phyloP scores from a whole-genome alignment of 2,329 filamentous ascomycete species.

The Hypoxylon sp. region DNA sequence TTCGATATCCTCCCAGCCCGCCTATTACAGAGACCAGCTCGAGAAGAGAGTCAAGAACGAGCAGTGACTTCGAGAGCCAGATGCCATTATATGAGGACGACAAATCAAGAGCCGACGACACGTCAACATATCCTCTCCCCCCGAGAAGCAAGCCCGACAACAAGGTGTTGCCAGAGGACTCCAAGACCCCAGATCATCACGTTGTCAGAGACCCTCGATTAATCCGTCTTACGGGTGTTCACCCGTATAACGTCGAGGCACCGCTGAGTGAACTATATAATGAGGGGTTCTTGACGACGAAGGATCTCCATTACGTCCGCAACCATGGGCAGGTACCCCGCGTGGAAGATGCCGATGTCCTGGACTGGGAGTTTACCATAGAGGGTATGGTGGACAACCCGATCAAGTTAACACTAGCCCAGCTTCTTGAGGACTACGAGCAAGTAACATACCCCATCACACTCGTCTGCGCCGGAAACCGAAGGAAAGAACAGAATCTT shows the following conservation, averaged over 20 bases:
- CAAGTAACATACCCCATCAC: slow-evolving; percentile 88
- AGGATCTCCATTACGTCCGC: slow-evolving; percentile 88
- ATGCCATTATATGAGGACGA: slow-evolving; percentile 25
- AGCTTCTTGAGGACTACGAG: slow-evolving; percentile 77
- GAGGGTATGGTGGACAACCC: slow-evolving; percentile 86
- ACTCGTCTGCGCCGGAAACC: slow-evolving; percentile 89
- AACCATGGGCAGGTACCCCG: slow-evolving; percentile 87
- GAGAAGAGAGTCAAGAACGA: slow-evolving; percentile 47
- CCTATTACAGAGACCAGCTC: slow-evolving; percentile 51
- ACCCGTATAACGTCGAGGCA: slow-evolving; percentile 91
- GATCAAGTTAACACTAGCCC: slow-evolving; percentile 72
- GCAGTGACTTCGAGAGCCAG: slow-evolving; percentile 36
- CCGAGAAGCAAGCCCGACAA: slow-evolving; percentile 65
- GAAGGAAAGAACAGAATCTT: slow-evolving; percentile 90
- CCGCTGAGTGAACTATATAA: slow-evolving; percentile 81
- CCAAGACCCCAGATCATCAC: slow-evolving; percentile 83
- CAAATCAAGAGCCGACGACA: slow-evolving; percentile 24
- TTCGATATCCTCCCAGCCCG: slow-evolving; percentile 50
- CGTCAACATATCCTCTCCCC: slow-evolving; percentile 68
- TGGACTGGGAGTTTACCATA: slow-evolving; percentile 82
- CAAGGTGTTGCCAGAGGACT: slow-evolving; percentile 74
- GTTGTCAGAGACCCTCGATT: slow-evolving; percentile 81
- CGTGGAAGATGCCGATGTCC: slow-evolving; percentile 74
- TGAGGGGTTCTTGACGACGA: slow-evolving; percentile 83
- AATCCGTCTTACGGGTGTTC: slow-evolving; percentile 85